A percentile compares a stretch with the other conserved stretches of the same genome.
Evolutionary conservation across 768 basidiomycete species (phyloP).

Genomic region (Rhizopogon sp.): DNA sequence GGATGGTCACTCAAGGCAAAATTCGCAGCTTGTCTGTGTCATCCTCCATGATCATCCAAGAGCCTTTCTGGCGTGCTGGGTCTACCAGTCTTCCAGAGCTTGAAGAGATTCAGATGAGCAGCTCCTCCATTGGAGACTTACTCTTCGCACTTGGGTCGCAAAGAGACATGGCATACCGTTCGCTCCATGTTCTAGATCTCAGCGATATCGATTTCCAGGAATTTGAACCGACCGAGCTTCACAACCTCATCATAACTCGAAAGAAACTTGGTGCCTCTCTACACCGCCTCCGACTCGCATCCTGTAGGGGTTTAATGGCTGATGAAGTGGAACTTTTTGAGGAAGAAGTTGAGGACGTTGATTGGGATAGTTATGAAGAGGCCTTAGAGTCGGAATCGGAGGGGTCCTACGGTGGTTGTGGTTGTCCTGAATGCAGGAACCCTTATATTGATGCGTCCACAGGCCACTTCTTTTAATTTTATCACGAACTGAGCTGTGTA

Average conservation of each 20-base stretch:
- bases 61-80: background rate
- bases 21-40: background rate
- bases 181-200: background rate
- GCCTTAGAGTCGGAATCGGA: background rate
- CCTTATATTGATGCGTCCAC: too few species aligned
- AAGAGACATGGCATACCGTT: background rate
- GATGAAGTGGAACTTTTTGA: background rate
- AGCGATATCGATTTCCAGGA: background rate
- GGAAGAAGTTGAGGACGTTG: constrained; percentile 7
- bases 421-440: too few species aligned
- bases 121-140: too few species aligned
- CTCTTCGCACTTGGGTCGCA: background rate
- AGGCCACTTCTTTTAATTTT: too few species aligned
- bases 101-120: background rate
- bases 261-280: background rate
- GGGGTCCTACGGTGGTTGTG: too few species aligned
- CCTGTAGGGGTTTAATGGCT: background rate
- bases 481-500: too few species aligned
- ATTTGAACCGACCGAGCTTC: background rate
- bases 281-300: background rate
- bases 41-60: background rate
- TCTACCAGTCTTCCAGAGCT: background rate
- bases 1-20: background rate
- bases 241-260: background rate
- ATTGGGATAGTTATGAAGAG: constrained; percentile 14